Evolutionary conservation across 805 yeast species (phyloP).

Genomic region (Teunomyces aglyptinius): DNA sequence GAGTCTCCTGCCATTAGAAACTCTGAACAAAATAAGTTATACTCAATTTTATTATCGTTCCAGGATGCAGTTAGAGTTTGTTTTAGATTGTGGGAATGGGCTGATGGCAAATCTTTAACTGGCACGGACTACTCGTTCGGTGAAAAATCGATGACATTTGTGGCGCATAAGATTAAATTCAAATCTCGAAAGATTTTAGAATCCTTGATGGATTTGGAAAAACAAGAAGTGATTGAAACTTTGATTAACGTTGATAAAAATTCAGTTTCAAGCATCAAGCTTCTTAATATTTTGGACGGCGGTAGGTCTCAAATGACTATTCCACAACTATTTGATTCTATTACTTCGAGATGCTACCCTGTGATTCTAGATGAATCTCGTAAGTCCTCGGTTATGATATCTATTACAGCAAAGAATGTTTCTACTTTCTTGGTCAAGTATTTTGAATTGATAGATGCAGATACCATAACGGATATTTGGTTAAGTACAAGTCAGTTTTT

Average conservation of each 20-base stretch:
- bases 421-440: conserved; percentile 60
- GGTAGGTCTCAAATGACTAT: conserved; percentile 74
- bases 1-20: conserved; percentile 58
- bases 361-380: conserved; percentile 26
- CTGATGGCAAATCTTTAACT: conserved; percentile 41
- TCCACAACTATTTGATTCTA: conserved; percentile 61
- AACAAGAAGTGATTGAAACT: conserved; percentile 69
- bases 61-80: conserved; percentile 56
- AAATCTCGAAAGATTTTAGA: conserved; percentile 67
- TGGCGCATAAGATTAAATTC: conserved; percentile 61
- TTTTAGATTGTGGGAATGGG: conserved; percentile 69
- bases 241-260: conserved; percentile 43
- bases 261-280: conserved; percentile 38
- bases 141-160: conserved; percentile 32
- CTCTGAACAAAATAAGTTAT: conserved; percentile 52
- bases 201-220: conserved; percentile 61
- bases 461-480: conserved; percentile 81
- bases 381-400: conserved; percentile 48
- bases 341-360: conserved; percentile 46
- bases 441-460: conserved; percentile 64
- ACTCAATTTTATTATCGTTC: conserved; percentile 60
- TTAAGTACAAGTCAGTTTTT: conserved; percentile 54
- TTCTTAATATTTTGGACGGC: conserved; percentile 80
- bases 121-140: conserved; percentile 10
- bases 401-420: conserved; percentile 44